These are phyloP conservation scores for Hansfordia pulvinata DNA, from an alignment of 2,329 filamentous ascomycete species.

Conservation along the genomic window DNA sequence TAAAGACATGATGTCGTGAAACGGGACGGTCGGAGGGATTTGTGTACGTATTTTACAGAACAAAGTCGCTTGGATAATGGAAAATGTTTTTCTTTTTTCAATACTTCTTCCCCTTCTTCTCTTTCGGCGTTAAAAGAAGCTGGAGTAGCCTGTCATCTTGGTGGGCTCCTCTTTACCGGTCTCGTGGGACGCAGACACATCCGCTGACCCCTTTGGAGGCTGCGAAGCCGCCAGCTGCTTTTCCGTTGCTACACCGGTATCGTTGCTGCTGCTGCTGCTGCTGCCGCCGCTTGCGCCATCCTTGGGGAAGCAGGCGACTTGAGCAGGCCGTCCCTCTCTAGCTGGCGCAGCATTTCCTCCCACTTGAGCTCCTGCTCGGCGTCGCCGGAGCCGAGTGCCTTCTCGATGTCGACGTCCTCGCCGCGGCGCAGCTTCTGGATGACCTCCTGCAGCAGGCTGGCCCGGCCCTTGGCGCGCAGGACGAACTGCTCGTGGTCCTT, in stretches of 20 bases:
- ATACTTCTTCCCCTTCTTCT: no score
- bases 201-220: no score
- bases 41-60: slow-evolving; percentile 5
- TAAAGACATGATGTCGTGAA: slow-evolving; percentile 47
- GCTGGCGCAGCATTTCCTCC: slow-evolving; percentile 63
- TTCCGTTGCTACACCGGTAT: no score
- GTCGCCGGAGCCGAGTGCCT: slow-evolving; percentile 66
- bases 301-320: slow-evolving; percentile 18
- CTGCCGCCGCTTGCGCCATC: slow-evolving; percentile 11
- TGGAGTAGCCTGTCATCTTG: slow-evolving; percentile 21
- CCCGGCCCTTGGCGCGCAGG: slow-evolving; percentile 66
- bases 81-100: no score
- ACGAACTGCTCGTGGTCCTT: slow-evolving; percentile 61
- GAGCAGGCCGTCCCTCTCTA: slow-evolving; percentile 47
- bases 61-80: slow-evolving; percentile 1
- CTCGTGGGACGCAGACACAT: no score
- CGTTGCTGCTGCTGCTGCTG: no score
- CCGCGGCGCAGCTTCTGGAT: slow-evolving; percentile 56
- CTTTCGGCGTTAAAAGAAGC: slow-evolving; percentile 44
- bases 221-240: no score
- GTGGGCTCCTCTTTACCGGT: slow-evolving; percentile 7
- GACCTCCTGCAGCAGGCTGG: slow-evolving; percentile 63
- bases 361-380: slow-evolving; percentile 65
- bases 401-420: slow-evolving; percentile 76
- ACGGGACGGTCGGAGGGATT: slow-evolving; percentile 1